phyloP scores from a whole-genome alignment of 768 basidiomycete genomes.

The Russula foetens region DNA sequence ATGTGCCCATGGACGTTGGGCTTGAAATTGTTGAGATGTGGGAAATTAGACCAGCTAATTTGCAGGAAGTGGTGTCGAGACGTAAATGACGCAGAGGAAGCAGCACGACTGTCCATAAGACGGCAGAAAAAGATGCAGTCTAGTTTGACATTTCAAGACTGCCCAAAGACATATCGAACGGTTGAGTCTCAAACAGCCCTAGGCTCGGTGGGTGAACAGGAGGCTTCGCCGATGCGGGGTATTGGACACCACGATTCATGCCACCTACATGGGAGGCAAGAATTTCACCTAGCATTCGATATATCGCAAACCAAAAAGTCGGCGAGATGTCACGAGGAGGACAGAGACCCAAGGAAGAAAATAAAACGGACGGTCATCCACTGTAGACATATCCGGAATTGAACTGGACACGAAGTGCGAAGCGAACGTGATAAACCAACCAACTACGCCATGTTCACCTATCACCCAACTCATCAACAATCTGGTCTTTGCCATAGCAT shows the following conservation, averaged over 20 bases:
- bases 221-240: too few species aligned
- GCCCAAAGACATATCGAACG: background rate
- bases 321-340: background rate
- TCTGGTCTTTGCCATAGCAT: too few species aligned
- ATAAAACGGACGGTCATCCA: background rate
- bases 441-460: background rate
- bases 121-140: background rate
- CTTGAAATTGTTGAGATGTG: background rate
- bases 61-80: background rate
- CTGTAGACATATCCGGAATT: too few species aligned
- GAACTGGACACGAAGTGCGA: slow-evolving; percentile 2
- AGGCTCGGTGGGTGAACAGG: too few species aligned
- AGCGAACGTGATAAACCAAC: slow-evolving; percentile 8
- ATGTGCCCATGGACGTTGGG: background rate
- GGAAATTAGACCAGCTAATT: slow-evolving; percentile 5
- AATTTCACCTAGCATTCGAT: too few species aligned
- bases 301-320: too few species aligned
- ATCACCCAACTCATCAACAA: too few species aligned
- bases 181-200: background rate
- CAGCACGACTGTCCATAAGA: background rate
- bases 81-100: too few species aligned
- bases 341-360: background rate
- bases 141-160: background rate
- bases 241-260: too few species aligned
- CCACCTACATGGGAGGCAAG: too few species aligned